Conservation (phyloP, 768 basidiomycete species). For the Lactifluus volemus region DNA sequence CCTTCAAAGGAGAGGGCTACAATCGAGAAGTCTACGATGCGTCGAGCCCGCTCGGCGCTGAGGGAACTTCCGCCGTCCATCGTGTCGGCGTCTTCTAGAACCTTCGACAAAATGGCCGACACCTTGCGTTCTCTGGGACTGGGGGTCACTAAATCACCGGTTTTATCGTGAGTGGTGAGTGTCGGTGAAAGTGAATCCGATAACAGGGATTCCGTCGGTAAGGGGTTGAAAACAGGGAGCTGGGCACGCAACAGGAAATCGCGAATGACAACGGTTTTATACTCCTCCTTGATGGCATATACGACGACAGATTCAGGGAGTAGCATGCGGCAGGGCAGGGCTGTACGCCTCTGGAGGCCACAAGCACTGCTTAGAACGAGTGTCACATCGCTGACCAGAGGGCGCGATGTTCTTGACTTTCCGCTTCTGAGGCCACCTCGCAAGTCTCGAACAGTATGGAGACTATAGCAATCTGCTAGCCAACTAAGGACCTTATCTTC, state of each 20-base stretch:
- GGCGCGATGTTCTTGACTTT: constrained; percentile 39
- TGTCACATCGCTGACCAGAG: constrained; percentile 53
- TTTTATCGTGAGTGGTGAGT: not conserved
- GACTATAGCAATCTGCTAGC: constrained; percentile 66
- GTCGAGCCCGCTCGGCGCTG: constrained; percentile 56
- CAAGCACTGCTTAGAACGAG: constrained; percentile 57
- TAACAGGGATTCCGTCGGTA: constrained; percentile 5
- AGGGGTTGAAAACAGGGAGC: constrained; percentile 37
- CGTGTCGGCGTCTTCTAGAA: constrained; percentile 45
- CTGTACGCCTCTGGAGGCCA: constrained; percentile 38
- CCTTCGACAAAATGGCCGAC: constrained; percentile 53
- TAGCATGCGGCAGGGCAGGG: constrained; percentile 39
- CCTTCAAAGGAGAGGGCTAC: constrained; percentile 62
- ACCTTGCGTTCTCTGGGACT: constrained; percentile 51
- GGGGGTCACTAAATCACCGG: constrained; percentile 37
- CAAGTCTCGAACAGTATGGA: constrained; percentile 28
- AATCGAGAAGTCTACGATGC: constrained; percentile 60
- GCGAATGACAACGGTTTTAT: constrained; percentile 48
- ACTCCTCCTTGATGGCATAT: constrained; percentile 50
- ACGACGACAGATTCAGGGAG: constrained; percentile 67
- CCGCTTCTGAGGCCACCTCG: constrained; percentile 31
- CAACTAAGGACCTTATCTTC: constrained; percentile 81
- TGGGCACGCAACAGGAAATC: constrained; percentile 62
- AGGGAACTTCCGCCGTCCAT: constrained; percentile 30
- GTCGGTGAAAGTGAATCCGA: not conserved